phyloP scores from a whole-genome alignment of 2,329 filamentous ascomycete genomes.

The Fusarium mundagurra region DNA sequence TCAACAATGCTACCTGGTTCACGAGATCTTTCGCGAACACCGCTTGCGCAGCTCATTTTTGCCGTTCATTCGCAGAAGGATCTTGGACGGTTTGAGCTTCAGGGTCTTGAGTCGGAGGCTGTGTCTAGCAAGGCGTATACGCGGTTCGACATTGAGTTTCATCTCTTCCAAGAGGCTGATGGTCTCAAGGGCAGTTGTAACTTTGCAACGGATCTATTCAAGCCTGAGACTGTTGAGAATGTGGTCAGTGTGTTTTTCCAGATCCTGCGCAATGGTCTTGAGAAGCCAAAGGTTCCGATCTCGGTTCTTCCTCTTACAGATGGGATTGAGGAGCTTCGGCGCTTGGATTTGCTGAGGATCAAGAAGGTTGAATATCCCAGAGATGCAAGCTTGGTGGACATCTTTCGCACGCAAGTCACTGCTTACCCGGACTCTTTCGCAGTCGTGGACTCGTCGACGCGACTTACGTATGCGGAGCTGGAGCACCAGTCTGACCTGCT shows the following conservation, averaged over 20 bases:
- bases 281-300: not conserved
- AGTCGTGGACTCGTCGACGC: constrained; percentile 19
- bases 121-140: constrained; percentile 8
- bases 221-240: constrained; percentile 29
- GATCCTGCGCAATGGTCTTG: constrained; percentile 28
- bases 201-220: constrained; percentile 38
- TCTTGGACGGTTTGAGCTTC: constrained; percentile 26
- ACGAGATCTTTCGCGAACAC: constrained; percentile 1
- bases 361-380: not conserved
- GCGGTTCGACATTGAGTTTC: constrained; percentile 41
- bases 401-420: constrained; percentile 34
- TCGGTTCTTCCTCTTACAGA: not conserved
- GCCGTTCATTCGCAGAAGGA: constrained; percentile 30
- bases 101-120: constrained; percentile 23
- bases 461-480: constrained; percentile 39
- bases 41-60: constrained; percentile 13
- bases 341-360: not conserved
- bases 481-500: constrained; percentile 30
- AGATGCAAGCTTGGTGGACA: constrained; percentile 34
- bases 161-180: constrained; percentile 33
- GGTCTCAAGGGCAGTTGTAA: constrained; percentile 16
- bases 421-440: constrained; percentile 15
- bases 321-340: not conserved
- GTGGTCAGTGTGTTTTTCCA: constrained; percentile 26
- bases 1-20: not conserved